These are phyloP conservation scores for Yarrowia alimentaria DNA, from an alignment of 805 yeast genomes.

Conservation along the genomic window DNA sequence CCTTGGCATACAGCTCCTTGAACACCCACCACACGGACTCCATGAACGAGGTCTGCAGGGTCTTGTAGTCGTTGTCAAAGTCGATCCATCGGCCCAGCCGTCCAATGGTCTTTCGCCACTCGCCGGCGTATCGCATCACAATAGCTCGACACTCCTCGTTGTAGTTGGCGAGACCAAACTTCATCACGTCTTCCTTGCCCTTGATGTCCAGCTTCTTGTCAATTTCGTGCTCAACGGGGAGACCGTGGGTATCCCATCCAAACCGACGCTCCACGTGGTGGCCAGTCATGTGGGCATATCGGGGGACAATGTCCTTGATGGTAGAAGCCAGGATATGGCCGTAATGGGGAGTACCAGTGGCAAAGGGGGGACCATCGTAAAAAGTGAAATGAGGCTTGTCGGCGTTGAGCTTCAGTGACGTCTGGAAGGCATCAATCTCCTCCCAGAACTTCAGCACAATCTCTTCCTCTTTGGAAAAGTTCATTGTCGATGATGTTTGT, in stretches of 20 bases:
- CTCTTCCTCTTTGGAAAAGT: slow-evolving; percentile 87
- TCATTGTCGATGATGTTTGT: no score
- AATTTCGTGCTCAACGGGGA: slow-evolving; percentile 97
- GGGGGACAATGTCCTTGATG: slow-evolving; percentile 93
- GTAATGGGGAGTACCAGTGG: slow-evolving; percentile 98
- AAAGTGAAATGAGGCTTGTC: slow-evolving; percentile 87
- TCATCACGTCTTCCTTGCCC: slow-evolving; percentile 91
- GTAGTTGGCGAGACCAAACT: slow-evolving; percentile 89
- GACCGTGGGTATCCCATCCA: slow-evolving; percentile 99
- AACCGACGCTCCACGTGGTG: slow-evolving; percentile 94
- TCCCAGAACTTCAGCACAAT: slow-evolving; percentile 78
- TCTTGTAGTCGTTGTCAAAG: slow-evolving; percentile 96
- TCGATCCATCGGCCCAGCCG: slow-evolving; percentile 99
- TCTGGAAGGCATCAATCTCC: slow-evolving; percentile 91
- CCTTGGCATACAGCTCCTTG: slow-evolving; percentile 79
- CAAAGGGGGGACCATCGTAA: slow-evolving; percentile 99
- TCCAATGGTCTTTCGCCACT: slow-evolving; percentile 91
- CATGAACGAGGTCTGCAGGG: slow-evolving; percentile 93
- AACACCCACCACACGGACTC: slow-evolving; percentile 99
- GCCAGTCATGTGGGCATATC: slow-evolving; percentile 98
- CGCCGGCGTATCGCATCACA: slow-evolving; percentile 95
- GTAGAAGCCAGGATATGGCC: slow-evolving; percentile 98
- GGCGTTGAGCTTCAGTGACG: slow-evolving; percentile 75
- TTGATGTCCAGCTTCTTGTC: slow-evolving; percentile 95
- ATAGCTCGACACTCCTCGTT: slow-evolving; percentile 93